A percentile compares a stretch with the other conserved stretches of the same genome.
Conservation (phyloP, 2,329 filamentous ascomycete species). For the Hirsutella minnesotensis region DNA sequence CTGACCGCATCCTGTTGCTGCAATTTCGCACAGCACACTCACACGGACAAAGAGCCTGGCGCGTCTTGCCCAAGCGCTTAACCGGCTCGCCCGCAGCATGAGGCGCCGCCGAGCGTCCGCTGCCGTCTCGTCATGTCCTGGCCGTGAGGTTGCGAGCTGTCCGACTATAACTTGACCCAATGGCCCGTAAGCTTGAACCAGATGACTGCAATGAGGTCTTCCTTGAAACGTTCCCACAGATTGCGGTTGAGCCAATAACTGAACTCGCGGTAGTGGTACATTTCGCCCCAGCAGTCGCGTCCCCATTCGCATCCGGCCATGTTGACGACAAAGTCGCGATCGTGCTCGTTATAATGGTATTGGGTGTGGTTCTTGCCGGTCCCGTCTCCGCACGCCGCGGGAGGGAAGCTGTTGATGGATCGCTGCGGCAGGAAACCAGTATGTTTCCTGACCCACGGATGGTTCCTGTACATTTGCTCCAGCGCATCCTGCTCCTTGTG, state of each 20-base stretch:
- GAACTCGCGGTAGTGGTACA: slow-evolving; percentile 88
- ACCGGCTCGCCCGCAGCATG: background rate
- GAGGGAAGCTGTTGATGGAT: slow-evolving; percentile 88
- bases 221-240: slow-evolving; percentile 66
- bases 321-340: slow-evolving; percentile 89
- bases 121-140: background rate
- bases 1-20: no score
- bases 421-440: slow-evolving; percentile 84
- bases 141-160: background rate
- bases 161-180: slow-evolving; percentile 41
- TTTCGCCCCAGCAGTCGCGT: slow-evolving; percentile 93
- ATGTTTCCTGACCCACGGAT: slow-evolving; percentile 86
- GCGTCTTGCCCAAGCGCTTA: no score
- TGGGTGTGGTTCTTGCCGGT: slow-evolving; percentile 50
- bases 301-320: slow-evolving; percentile 98
- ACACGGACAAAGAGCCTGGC: no score
- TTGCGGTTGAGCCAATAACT: slow-evolving; percentile 83
- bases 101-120: background rate
- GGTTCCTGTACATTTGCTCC: slow-evolving; percentile 80
- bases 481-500: slow-evolving; percentile 97
- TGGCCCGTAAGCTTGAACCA: slow-evolving; percentile 54
- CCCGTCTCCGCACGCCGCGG: slow-evolving; percentile 73
- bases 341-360: slow-evolving; percentile 76
- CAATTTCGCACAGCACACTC: no score
- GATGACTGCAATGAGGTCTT: slow-evolving; percentile 47